Conservation (phyloP, 345 rosid species). For the Pseudoturritis turrita region DNA sequence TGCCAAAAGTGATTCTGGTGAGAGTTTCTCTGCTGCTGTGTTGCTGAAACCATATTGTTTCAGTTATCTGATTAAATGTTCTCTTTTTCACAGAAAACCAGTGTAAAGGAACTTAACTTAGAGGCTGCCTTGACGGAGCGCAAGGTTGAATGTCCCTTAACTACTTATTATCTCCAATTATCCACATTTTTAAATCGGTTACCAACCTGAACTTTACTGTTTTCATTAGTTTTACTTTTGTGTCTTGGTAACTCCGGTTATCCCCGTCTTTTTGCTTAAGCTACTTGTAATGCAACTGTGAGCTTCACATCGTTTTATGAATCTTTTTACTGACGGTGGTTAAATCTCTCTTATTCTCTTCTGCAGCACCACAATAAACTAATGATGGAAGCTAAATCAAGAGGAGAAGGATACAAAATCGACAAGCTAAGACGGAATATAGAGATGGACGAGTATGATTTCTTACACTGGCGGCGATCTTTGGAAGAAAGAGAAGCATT, state of each 20-base stretch:
- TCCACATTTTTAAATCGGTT: not conserved
- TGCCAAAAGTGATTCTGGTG: conserved; percentile 74
- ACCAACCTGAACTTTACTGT: not conserved
- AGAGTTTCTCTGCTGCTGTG: conserved; percentile 14
- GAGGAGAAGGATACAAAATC: conserved; percentile 76
- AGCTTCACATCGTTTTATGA: not conserved
- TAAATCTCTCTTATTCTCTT: not conserved
- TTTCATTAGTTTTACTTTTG: not conserved
- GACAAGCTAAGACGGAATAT: conserved; percentile 60
- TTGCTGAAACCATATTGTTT: not conserved
- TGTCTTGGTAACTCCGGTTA: not conserved
- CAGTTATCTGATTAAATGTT: conserved; percentile 16
- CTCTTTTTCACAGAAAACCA: conserved; percentile 58
- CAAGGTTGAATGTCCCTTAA: conserved; percentile 43
- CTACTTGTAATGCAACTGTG: not conserved
- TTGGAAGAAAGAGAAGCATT: conserved; percentile 94
- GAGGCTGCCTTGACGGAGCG: conserved; percentile 91
- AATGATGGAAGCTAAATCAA: conserved; percentile 62
- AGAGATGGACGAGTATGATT: conserved; percentile 95
- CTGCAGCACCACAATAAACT: conserved; percentile 65
- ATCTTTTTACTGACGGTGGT: not conserved
- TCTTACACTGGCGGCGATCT: conserved; percentile 84
- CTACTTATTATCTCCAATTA: not conserved
- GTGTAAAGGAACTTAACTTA: conserved; percentile 89
- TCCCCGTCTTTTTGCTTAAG: not conserved